Evolutionary conservation across 2,329 filamentous ascomycete species (phyloP), one percentile per base, ranked within the genome.

Genomic region (Aspergillus luchuensis): DNA sequence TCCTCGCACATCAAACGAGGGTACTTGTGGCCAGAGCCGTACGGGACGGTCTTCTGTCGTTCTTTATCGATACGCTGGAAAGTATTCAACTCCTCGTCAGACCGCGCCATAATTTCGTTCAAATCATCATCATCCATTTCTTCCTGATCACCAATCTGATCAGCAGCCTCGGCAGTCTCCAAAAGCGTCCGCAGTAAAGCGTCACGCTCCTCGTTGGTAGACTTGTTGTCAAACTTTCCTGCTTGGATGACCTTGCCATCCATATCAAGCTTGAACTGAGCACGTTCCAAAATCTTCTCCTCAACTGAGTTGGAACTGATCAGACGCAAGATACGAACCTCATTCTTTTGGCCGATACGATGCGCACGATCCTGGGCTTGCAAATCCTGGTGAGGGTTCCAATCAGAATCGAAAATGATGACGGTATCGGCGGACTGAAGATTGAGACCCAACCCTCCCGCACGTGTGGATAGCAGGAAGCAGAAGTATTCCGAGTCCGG

Each of bases 321-420:
- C 48, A 99, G 84, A 77, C 95, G 89, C 62, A 99, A 81, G 75
- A 99, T 99, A 70, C 95, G 91, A 59, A 99, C 95, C 78, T 99
- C 95, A 71, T 99, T 99, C 88, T 99, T 99, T 78, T 99, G 95
- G 63, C 95, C 95, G 68, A 99, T 99, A 90, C 95, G 94, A 87
- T 99, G 95, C 50, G 95, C 95, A 89, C 95, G 95, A 89, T 99
- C 95, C 75, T 99, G 95, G 13, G 95, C 95, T 78, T 99, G 95
- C 78, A 99, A 82, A 90, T 99, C 95, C 78, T 99, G 95, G 75
- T 98, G 94, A 74, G 95, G 95, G 78, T 99, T 99, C 95, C 95
- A 99, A 81, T 99, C 95, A 0, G 95, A 99, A 74, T 99, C 95
- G 79, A 97, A 99, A 73, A 99, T 99, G 78, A 99, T 97, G 80